A percentile compares a stretch with the other conserved stretches of the same genome.
These are phyloP conservation scores for Amphicarpaea edgeworthii DNA, from an alignment of 306 rosid species.

Conservation along the genomic window DNA sequence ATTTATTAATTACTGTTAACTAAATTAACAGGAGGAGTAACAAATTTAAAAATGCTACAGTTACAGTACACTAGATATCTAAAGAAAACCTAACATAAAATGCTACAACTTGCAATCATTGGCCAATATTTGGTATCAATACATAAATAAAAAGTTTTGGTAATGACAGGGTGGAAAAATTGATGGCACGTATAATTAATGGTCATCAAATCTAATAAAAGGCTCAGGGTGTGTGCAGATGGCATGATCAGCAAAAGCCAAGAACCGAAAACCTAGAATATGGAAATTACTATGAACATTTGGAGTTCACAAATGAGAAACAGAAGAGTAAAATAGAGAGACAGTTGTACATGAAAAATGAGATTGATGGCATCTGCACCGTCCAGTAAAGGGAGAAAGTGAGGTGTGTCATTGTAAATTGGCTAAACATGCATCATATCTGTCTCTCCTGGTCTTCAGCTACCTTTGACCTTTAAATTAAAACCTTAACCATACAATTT, in stretches of 20 bases:
- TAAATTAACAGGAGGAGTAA: too few species aligned
- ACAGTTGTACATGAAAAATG: background rate
- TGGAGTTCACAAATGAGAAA: background rate
- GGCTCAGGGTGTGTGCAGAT: conserved; percentile 8
- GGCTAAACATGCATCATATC: conserved; percentile 51
- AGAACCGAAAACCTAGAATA: background rate
- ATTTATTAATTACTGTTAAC: too few species aligned
- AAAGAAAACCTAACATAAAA: too few species aligned
- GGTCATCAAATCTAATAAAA: conserved; percentile 46
- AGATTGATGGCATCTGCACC: conserved; percentile 3
- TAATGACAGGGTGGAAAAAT: conserved; percentile 42
- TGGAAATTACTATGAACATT: background rate
- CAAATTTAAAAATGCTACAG: too few species aligned
- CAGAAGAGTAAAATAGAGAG: conserved; percentile 4
- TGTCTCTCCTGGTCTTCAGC: conserved; percentile 55
- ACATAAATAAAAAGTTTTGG: background rate
- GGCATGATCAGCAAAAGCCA: conserved; percentile 35
- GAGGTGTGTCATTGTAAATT: conserved; percentile 14
- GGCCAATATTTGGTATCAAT: background rate
- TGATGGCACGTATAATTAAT: conserved; percentile 35
- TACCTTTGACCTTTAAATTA: conserved; percentile 62
- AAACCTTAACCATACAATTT: conserved; percentile 69
- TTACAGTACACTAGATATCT: too few species aligned
- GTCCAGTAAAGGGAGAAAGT: background rate
- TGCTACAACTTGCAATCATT: too few species aligned